phyloP scores from a whole-genome alignment of 306 rosid species.

The Echinosophora koreensis region DNA sequence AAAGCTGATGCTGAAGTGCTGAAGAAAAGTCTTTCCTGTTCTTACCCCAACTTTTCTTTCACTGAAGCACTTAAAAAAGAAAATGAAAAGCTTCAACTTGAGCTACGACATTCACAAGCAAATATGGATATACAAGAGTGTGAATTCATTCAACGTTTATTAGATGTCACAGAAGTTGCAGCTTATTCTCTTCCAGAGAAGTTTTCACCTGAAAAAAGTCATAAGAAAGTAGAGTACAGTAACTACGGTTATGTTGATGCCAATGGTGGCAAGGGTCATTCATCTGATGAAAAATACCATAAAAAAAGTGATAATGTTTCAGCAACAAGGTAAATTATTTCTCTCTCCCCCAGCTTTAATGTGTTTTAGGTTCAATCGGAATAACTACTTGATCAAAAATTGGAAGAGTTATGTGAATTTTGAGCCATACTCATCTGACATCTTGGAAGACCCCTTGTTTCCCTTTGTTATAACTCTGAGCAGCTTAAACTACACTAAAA shows the following conservation, averaged over 20 bases:
- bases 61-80: slow-evolving; percentile 81
- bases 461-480: slow-evolving; percentile 4
- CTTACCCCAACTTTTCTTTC: slow-evolving; percentile 87
- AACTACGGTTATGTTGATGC: slow-evolving; percentile 59
- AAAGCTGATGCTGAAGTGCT: slow-evolving; percentile 64
- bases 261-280: slow-evolving; percentile 55
- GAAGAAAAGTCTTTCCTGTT: slow-evolving; percentile 93
- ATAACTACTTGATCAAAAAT: slow-evolving; percentile 1
- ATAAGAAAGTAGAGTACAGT: slow-evolving; percentile 60
- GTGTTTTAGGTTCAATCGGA: slow-evolving; percentile 13
- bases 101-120: slow-evolving; percentile 87
- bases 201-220: slow-evolving; percentile 60
- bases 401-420: slow-evolving; percentile 5
- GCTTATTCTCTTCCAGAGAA: slow-evolving; percentile 64
- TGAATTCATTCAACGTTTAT: slow-evolving; percentile 88
- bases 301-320: slow-evolving; percentile 60
- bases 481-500: slow-evolving; percentile 12
- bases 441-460: slow-evolving; percentile 1
- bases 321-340: slow-evolving; percentile 62
- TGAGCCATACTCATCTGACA: slow-evolving; percentile 28
- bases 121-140: slow-evolving; percentile 77
- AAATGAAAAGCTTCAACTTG: slow-evolving; percentile 91
- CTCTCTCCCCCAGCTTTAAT: slow-evolving; percentile 16
- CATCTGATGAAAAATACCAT: slow-evolving; percentile 58
- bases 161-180: slow-evolving; percentile 79